Evolutionary conservation across 768 basidiomycete species (phyloP).

Genomic region (Collybiopsis confluens): DNA sequence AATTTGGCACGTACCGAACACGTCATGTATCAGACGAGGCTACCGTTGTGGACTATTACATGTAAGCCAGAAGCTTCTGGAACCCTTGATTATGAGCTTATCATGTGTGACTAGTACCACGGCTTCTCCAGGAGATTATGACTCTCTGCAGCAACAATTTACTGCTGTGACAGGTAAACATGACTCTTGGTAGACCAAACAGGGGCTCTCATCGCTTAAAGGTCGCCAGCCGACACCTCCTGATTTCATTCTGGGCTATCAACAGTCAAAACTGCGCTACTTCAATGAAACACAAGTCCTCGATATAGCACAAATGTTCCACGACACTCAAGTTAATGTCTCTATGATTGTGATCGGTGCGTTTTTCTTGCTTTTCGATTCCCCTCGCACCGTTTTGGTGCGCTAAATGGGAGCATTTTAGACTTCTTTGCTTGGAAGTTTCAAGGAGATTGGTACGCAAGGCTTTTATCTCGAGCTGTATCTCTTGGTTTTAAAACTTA

Average conservation of each 20-base stretch:
- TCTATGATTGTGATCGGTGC: slow-evolving; percentile 31
- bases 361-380: background rate
- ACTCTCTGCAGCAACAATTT: slow-evolving; percentile 30
- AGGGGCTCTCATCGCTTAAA: no score
- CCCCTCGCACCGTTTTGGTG: background rate
- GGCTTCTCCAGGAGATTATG: slow-evolving; percentile 31
- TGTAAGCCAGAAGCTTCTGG: slow-evolving; percentile 16
- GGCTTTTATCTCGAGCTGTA: background rate
- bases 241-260: slow-evolving; percentile 30
- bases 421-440: slow-evolving; percentile 35
- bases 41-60: slow-evolving; percentile 31
- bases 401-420: slow-evolving; percentile 7
- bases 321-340: slow-evolving; percentile 31
- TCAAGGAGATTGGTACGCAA: slow-evolving; percentile 30
- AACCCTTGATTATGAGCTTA: background rate
- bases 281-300: slow-evolving; percentile 30
- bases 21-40: slow-evolving; percentile 28
- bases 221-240: slow-evolving; percentile 33
- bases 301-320: slow-evolving; percentile 31
- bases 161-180: slow-evolving; percentile 28
- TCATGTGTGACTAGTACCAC: slow-evolving; percentile 21
- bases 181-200: background rate
- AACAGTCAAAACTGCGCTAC: slow-evolving; percentile 34
- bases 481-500: background rate
- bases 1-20: slow-evolving; percentile 28